These are phyloP conservation scores for Penicillium sp. DNA, from an alignment of 2,329 filamentous ascomycete species.

Conservation along the genomic window DNA sequence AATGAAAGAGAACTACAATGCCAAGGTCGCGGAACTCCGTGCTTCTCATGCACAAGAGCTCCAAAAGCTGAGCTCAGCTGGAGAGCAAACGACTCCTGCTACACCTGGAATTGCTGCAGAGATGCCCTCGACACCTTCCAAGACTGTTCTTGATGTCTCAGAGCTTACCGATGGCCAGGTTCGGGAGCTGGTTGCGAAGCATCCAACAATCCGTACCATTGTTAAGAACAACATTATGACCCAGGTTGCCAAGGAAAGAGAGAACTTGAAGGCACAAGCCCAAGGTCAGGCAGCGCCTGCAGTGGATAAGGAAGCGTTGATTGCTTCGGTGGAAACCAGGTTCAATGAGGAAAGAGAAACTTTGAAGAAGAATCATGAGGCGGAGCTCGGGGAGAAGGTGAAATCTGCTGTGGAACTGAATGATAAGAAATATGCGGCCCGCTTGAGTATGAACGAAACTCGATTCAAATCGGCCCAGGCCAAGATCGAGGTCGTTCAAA, in stretches of 20 bases:
- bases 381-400: slow-evolving; percentile 58
- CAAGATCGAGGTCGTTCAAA: slow-evolving; percentile 76
- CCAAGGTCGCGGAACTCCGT: slow-evolving; percentile 61
- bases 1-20: slow-evolving; percentile 67
- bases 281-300: slow-evolving; percentile 27
- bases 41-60: slow-evolving; percentile 52
- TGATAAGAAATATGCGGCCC: slow-evolving; percentile 70
- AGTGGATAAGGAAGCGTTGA: slow-evolving; percentile 36
- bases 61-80: slow-evolving; percentile 46
- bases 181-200: slow-evolving; percentile 51
- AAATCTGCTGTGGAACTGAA: slow-evolving; percentile 66
- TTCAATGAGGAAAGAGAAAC: slow-evolving; percentile 42
- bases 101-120: slow-evolving; percentile 16
- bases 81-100: slow-evolving; percentile 39
- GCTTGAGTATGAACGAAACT: slow-evolving; percentile 77
- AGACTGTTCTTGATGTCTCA: slow-evolving; percentile 35
- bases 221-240: slow-evolving; percentile 59
- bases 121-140: slow-evolving; percentile 30
- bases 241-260: slow-evolving; percentile 41
- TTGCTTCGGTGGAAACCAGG: slow-evolving; percentile 38
- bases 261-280: slow-evolving; percentile 31
- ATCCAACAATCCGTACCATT: slow-evolving; percentile 51
- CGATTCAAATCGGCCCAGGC: slow-evolving; percentile 63
- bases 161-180: slow-evolving; percentile 52
- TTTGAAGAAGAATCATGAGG: slow-evolving; percentile 51